phyloP scores from a whole-genome alignment of 2,329 filamentous ascomycete species.

The Fusarium nanum region DNA sequence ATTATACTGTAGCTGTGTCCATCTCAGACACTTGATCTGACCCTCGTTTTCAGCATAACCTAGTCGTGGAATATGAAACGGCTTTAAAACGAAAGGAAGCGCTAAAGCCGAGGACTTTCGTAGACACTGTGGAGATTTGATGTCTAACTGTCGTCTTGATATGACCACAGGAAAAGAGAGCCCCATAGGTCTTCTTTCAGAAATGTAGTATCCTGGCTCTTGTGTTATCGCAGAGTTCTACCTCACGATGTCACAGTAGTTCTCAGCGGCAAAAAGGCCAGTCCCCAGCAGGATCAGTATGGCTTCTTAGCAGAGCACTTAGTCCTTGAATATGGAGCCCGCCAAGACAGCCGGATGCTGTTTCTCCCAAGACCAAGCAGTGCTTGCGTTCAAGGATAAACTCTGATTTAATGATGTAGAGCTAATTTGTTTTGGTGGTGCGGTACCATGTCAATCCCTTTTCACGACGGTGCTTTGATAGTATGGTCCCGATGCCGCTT shows the following conservation, averaged over 20 bases:
- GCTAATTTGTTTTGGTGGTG: slow-evolving; percentile 1
- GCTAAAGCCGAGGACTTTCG: slow-evolving; percentile 10
- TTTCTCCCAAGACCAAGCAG: slow-evolving; percentile 5
- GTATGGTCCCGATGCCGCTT: slow-evolving; percentile 30
- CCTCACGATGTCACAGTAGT: slow-evolving; percentile 24
- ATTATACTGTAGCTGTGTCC: not conserved
- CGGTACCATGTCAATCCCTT: not conserved
- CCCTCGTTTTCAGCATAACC: not conserved
- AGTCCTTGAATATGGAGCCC: slow-evolving; percentile 29
- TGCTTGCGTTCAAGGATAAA: not conserved
- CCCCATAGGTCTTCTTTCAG: slow-evolving; percentile 7
- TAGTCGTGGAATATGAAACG: slow-evolving; percentile 7
- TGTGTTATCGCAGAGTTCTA: slow-evolving; percentile 5
- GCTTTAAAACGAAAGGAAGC: slow-evolving; percentile 18
- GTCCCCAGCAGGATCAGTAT: slow-evolving; percentile 23
- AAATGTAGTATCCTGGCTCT: slow-evolving; percentile 20
- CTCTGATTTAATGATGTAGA: not conserved
- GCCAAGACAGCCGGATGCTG: slow-evolving; percentile 32
- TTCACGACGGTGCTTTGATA: not conserved
- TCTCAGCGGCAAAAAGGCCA: slow-evolving; percentile 19
- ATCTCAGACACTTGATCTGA: slow-evolving; percentile 1
- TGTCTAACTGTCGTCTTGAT: slow-evolving; percentile 20
- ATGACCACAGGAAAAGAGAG: slow-evolving; percentile 20
- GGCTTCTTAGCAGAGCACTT: not conserved
- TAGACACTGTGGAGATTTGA: slow-evolving; percentile 8